Conservation (phyloP, 2,329 filamentous ascomycete species). For the Aspergillus neoniger region DNA sequence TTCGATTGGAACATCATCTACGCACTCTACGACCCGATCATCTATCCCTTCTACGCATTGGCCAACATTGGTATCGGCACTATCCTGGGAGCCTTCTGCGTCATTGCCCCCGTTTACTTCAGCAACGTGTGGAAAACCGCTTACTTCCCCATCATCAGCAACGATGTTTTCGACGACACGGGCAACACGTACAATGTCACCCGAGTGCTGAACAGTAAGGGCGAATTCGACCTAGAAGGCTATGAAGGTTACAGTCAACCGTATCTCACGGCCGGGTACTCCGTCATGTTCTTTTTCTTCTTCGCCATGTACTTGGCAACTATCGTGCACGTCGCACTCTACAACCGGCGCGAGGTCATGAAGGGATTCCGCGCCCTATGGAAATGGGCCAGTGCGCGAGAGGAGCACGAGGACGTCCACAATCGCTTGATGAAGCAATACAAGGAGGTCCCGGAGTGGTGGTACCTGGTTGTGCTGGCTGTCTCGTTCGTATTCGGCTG, state of each 20-base stretch:
- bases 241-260: slow-evolving; percentile 8
- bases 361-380: not conserved
- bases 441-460: slow-evolving; percentile 10
- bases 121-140: slow-evolving; percentile 10
- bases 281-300: slow-evolving; percentile 8
- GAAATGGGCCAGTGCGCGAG: not conserved
- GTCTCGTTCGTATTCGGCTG: slow-evolving; percentile 1
- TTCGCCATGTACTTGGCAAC: slow-evolving; percentile 10
- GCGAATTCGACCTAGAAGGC: slow-evolving; percentile 1
- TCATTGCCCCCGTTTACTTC: slow-evolving; percentile 8
- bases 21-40: slow-evolving; percentile 2
- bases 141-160: slow-evolving; percentile 13
- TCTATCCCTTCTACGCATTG: slow-evolving; percentile 10
- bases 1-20: slow-evolving; percentile 14
- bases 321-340: not conserved
- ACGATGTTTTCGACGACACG: slow-evolving; percentile 11
- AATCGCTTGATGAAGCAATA: slow-evolving; percentile 9
- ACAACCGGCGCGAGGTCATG: slow-evolving; percentile 5
- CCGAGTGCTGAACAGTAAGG: slow-evolving; percentile 4
- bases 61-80: slow-evolving; percentile 6
- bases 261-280: slow-evolving; percentile 3
- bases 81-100: not conserved
- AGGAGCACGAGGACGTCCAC: slow-evolving; percentile 8
- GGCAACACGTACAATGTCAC: slow-evolving; percentile 5
- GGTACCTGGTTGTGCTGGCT: slow-evolving; percentile 3